These are phyloP conservation scores for Saccharomyces hybrid DNA, from an alignment of 1,139 yeast genomes.

Conservation along the genomic window DNA sequence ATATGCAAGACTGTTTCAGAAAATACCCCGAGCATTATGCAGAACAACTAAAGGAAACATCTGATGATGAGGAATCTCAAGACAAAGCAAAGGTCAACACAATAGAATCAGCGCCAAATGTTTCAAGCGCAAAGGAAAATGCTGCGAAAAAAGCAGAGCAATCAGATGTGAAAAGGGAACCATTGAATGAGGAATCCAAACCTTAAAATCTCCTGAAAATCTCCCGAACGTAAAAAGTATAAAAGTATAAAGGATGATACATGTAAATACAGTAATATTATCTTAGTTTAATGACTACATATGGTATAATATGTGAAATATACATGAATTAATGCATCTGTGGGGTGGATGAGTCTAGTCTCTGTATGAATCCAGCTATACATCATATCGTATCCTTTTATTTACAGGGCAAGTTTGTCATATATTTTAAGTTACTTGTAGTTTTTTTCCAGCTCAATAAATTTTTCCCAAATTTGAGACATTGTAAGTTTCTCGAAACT, in stretches of 20 bases:
- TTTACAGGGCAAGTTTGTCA: slow-evolving; percentile 12
- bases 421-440: slow-evolving; percentile 30
- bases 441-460: slow-evolving; percentile 43
- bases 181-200: background rate
- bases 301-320: slow-evolving; percentile 4
- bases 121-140: background rate
- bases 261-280: slow-evolving; percentile 2
- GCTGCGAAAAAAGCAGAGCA: background rate
- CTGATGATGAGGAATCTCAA: slow-evolving; percentile 18
- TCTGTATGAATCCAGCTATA: background rate
- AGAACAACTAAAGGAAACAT: slow-evolving; percentile 81
- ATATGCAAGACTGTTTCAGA: slow-evolving; percentile 94
- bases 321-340: slow-evolving; percentile 5
- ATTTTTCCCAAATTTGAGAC: slow-evolving; percentile 43
- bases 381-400: background rate
- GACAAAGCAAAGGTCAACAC: slow-evolving; percentile 1
- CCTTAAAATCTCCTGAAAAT: background rate
- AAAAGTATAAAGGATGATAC: slow-evolving; percentile 1
- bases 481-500: slow-evolving; percentile 38
- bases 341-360: slow-evolving; percentile 8
- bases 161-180: background rate
- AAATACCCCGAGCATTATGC: slow-evolving; percentile 89
- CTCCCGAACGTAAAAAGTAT: background rate
- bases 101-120: background rate
- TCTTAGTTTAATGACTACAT: background rate